A percentile compares a stretch with the other conserved stretches of the same genome.
phyloP scores from a whole-genome alignment of 2,329 filamentous ascomycete genomes.

The Sclerotinia spermophila region DNA sequence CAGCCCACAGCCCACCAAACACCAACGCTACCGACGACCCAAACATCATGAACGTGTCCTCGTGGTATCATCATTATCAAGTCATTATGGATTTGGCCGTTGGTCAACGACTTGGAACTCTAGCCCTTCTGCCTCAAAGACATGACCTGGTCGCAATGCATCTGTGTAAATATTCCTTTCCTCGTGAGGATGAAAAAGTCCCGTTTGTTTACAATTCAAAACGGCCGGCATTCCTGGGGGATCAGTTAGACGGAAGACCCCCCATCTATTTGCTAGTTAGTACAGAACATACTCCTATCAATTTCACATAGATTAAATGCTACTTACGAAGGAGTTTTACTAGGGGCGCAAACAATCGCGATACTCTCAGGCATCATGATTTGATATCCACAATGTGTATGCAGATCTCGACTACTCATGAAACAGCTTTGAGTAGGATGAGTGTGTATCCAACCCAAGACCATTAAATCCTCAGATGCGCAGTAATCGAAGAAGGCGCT shows the following conservation, averaged over 20 bases:
- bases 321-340: constrained; percentile 68
- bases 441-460: constrained; percentile 80
- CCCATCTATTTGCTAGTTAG: constrained; percentile 58
- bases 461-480: constrained; percentile 33
- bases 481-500: constrained; percentile 84
- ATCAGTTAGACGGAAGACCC: constrained; percentile 89
- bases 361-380: constrained; percentile 96
- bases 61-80: neutral
- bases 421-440: constrained; percentile 97
- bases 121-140: constrained; percentile 53
- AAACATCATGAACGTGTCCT: neutral
- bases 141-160: constrained; percentile 51
- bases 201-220: constrained; percentile 69
- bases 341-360: constrained; percentile 92
- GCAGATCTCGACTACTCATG: constrained; percentile 90
- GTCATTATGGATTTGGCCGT: constrained; percentile 35
- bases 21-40: neutral
- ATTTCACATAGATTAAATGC: neutral
- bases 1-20: neutral
- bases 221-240: constrained; percentile 87
- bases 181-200: constrained; percentile 76
- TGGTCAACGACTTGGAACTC: constrained; percentile 65
- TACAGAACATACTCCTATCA: neutral
- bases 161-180: constrained; percentile 41
- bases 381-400: constrained; percentile 93